These are phyloP conservation scores for Coccomyxa sp. DNA, from an alignment of 139 green algal genomes.

Conservation along the genomic window DNA sequence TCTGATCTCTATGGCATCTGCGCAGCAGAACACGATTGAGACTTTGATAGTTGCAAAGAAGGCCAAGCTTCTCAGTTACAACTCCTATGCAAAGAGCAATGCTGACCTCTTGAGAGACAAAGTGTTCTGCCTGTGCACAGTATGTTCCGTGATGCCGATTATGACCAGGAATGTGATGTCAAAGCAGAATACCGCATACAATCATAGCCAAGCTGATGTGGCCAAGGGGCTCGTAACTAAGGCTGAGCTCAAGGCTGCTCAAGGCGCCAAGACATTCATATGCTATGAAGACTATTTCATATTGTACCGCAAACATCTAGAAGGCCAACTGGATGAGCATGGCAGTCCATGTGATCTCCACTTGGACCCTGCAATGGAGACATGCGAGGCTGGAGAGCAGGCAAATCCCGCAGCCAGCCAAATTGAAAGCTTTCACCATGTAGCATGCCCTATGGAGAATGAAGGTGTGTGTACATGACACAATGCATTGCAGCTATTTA, in stretches of 20 bases:
- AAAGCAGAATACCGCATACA: neutral
- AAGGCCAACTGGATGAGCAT: neutral
- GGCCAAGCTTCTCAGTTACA: neutral
- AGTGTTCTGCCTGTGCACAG: neutral
- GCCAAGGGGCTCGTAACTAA: neutral
- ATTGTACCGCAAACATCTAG: neutral
- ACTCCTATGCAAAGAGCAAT: neutral
- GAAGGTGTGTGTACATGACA: no score
- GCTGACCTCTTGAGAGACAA: neutral
- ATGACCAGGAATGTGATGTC: neutral
- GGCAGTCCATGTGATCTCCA: neutral
- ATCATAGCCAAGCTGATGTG: neutral
- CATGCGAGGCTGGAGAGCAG: no score
- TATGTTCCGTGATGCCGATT: neutral
- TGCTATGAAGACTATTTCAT: neutral
- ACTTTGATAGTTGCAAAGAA: neutral
- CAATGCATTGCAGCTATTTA: no score
- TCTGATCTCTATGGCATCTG: no score
- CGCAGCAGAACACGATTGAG: neutral
- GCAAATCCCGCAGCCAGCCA: no score
- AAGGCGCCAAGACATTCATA: neutral
- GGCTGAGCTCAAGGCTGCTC: neutral
- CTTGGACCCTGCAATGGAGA: no score
- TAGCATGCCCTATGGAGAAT: no score
- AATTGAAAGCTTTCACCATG: no score